Evolutionary conservation across 2,329 filamentous ascomycete genomes (phyloP), one percentile per base, ranked within the genome.

Genomic region (Phialocephala subalpina): DNA sequence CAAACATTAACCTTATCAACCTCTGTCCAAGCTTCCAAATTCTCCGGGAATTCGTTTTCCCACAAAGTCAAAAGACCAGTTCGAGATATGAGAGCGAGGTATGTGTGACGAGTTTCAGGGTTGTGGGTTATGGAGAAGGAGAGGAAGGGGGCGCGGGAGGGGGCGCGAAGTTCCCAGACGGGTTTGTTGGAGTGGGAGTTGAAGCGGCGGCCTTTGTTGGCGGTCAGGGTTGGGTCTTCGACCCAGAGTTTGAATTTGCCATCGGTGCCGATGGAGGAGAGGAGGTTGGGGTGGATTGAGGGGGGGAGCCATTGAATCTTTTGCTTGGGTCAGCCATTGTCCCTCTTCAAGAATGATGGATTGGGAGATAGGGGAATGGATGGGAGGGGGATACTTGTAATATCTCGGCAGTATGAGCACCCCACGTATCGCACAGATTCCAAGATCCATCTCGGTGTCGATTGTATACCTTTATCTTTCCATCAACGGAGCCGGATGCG

Each of bases 301-400:
- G 94, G 92, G 0, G 94, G 93, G 64, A 97, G 92, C 94, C 95
- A 98, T 84, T 96, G 93, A 62, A 97, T 89, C 92, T 95, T 75
- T n/a, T 67, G 25, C 25, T 61, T 68, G 56, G 40, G 18, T 42
- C 16, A 66, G 57, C 33, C 33, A 12, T 11, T 63, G 55, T 60
- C 16, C 63, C 18, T 42, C 63, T 42, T 42, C n/a, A 2, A 16
- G 6, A 2, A 6, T 42, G 1, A 18, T n/a, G 6, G n/a, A 16
- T 18, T 5, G 2, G 18, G 6, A 16, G 16, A 42, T 18, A 6
- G 4, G 2, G 45, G 49, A 11, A 49, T 22, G 36, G 55, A 22
- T 22, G 29, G 18, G 18, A 25, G 62, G 81, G 83, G 80, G n/a
- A n/a, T 82, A 94, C 92, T 85, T 97, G 93, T 67, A 94, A 84